Evolutionary conservation across 2,329 filamentous ascomycete genomes (phyloP), one percentile per base, ranked within the genome.

Genomic region (Amauroascus verrucosus): DNA sequence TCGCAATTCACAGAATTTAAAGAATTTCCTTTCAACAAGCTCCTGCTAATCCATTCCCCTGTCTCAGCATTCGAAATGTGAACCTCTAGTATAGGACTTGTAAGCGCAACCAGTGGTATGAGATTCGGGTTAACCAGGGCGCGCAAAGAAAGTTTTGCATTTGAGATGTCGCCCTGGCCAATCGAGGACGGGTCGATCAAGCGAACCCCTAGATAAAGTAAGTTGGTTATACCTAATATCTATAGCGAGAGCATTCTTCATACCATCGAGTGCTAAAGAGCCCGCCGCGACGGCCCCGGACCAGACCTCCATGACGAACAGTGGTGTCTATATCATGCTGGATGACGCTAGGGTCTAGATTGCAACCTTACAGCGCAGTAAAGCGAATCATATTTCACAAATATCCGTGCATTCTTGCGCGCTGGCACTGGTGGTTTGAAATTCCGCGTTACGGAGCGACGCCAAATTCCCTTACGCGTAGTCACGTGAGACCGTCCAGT

Each of bases 111-210:
- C 3, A 72, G 60, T 28, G 70, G 70, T 26, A 72, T 65, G 9
- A 70, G 60, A n/a, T 65, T 61, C 6, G 69, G 69, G 28, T 71
- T 68, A 26, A 72, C 68, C 30, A 70, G 69, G 55, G 63, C 63
- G 30, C 61, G 62, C 24, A 72, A 54, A 18, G 56, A 59, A 8
- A 72, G 62, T 18, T 57, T 65, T 3, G 65, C 61, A 32, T 64
- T 70, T 9, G 62, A 58, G 56, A 70, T 56, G 54, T 67, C 62
- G 33, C 62, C 63, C 55, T 68, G 66, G 57, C 62, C 62, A 51
- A 61, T 63, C 22, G 66, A 63, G 16, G 61, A 63, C 38, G 63
- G 58, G 54, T 69, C 64, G 40, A 70, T 50, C 18, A 72, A 56
- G 52, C 64, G 47, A 22, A 59, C 47, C 8, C 54, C 58, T 59